Evolutionary conservation across 2,329 filamentous ascomycete species (phyloP).

Genomic region (Alternaria angustiovoidea): DNA sequence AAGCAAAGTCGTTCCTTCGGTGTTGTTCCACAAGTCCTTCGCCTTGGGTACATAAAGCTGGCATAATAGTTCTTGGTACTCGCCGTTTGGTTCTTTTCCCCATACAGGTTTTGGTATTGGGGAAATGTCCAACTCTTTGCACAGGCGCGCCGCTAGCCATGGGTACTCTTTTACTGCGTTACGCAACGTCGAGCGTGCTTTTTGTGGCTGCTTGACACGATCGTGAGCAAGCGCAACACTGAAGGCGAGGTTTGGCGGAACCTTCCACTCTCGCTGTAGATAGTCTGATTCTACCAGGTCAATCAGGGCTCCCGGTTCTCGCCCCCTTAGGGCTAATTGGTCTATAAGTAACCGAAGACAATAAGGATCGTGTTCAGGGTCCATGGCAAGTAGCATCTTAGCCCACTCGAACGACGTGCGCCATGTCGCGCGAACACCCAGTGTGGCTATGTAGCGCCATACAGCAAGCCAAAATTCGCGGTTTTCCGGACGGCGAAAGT

Average conservation of each 20-base stretch:
- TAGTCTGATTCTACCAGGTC: conserved; percentile 67
- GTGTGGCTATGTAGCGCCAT: conserved; percentile 85
- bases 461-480: conserved; percentile 90
- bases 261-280: conserved; percentile 59
- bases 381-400: conserved; percentile 79
- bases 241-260: conserved; percentile 75
- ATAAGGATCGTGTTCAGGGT: conserved; percentile 79
- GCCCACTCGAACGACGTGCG: conserved; percentile 93
- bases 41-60: conserved; percentile 78
- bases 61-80: conserved; percentile 72
- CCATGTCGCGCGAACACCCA: conserved; percentile 91
- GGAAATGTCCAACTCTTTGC: conserved; percentile 80
- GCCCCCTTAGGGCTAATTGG: conserved; percentile 81
- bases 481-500: conserved; percentile 85
- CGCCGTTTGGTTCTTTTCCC: conserved; percentile 74
- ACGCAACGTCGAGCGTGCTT: conserved; percentile 70
- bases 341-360: conserved; percentile 83
- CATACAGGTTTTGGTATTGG: conserved; percentile 80
- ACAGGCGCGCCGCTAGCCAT: conserved; percentile 84
- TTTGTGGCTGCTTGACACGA: conserved; percentile 70
- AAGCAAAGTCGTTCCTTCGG: conserved; percentile 73
- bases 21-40: conserved; percentile 86
- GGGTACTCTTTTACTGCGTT: conserved; percentile 77
- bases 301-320: conserved; percentile 78
- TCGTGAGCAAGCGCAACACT: conserved; percentile 79